These are phyloP conservation scores for Xerocomus brunneocitrinus DNA, from an alignment of 768 basidiomycete species.

Conservation along the genomic window DNA sequence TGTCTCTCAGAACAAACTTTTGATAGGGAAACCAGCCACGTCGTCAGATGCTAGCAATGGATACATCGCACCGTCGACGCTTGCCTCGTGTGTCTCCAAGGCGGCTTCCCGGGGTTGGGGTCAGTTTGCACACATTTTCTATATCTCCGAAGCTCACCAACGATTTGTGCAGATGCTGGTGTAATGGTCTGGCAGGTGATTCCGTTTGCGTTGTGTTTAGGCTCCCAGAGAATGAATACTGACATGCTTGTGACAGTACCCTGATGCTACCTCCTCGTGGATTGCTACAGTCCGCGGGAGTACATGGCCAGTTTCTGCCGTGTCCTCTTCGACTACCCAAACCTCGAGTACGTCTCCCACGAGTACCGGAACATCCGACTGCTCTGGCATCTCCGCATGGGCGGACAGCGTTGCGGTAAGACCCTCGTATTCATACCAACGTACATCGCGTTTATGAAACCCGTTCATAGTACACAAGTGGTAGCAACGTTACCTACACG, in stretches of 20 bases:
- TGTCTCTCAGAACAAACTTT: constrained; percentile 57
- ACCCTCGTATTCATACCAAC: background rate
- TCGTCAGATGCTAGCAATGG: constrained; percentile 49
- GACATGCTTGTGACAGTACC: constrained; percentile 28
- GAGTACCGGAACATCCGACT: constrained; percentile 23
- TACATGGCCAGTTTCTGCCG: constrained; percentile 33
- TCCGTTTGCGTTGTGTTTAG: background rate
- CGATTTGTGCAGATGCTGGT: constrained; percentile 27
- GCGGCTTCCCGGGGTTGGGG: constrained; percentile 65
- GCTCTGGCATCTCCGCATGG: constrained; percentile 43
- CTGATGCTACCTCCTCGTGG: constrained; percentile 36
- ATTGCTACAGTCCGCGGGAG: constrained; percentile 34
- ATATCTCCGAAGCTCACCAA: background rate
- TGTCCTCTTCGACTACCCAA: background rate
- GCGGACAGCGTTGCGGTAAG: constrained; percentile 32
- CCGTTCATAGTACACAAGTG: constrained; percentile 38
- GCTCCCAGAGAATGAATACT: background rate
- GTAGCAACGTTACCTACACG: constrained; percentile 39
- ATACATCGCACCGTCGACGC: constrained; percentile 49
- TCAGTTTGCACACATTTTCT: constrained; percentile 32
- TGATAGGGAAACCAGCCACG: constrained; percentile 70
- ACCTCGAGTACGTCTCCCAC: constrained; percentile 1
- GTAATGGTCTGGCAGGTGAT: constrained; percentile 41
- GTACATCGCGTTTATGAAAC: background rate
- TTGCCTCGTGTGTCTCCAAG: constrained; percentile 56